These are phyloP conservation scores for Trifolium subterraneum DNA, from an alignment of 306 rosid genomes.

Conservation along the genomic window DNA sequence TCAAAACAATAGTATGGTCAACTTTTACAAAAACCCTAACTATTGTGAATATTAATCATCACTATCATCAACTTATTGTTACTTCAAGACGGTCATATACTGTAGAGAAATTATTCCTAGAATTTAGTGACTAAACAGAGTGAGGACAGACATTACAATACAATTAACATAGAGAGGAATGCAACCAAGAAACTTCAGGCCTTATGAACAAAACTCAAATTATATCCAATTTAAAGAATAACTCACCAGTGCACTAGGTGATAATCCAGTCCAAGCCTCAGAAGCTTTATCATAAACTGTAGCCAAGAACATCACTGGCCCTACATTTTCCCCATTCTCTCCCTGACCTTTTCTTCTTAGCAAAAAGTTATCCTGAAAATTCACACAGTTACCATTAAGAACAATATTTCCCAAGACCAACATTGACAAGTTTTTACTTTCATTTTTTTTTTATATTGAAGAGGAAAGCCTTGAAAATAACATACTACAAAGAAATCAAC, in stretches of 20 bases:
- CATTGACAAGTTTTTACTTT: background rate
- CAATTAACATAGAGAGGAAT: conserved; percentile 4
- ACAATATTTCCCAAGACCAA: conserved; percentile 10
- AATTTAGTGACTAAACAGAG: conserved; percentile 7
- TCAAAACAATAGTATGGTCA: conserved; percentile 3
- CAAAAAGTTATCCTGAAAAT: conserved; percentile 71
- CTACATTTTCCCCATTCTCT: conserved; percentile 53
- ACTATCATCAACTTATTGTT: conserved; percentile 5
- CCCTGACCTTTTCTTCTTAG: conserved; percentile 65
- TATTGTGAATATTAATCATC: background rate
- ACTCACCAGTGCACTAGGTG: conserved; percentile 72
- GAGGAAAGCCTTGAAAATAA: background rate
- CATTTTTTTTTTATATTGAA: background rate
- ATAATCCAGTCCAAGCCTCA: conserved; percentile 86
- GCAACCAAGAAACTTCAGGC: conserved; percentile 31
- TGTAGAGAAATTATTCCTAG: conserved; percentile 23
- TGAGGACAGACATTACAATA: conserved; percentile 17
- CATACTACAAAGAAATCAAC: conserved; percentile 6
- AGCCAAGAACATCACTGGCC: conserved; percentile 78
- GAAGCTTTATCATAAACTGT: conserved; percentile 83
- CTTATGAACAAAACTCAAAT: conserved; percentile 11
- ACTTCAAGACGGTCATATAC: conserved; percentile 23
- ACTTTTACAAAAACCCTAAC: conserved; percentile 10
- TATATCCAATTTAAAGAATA: conserved; percentile 40
- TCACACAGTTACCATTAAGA: conserved; percentile 36